Percentiles rank a stretch among this genome's conserved stretches.
Evolutionary conservation across 495 filamentous ascomycete genomes (phyloP).

Genomic region (Pyrenula massariospora): DNA sequence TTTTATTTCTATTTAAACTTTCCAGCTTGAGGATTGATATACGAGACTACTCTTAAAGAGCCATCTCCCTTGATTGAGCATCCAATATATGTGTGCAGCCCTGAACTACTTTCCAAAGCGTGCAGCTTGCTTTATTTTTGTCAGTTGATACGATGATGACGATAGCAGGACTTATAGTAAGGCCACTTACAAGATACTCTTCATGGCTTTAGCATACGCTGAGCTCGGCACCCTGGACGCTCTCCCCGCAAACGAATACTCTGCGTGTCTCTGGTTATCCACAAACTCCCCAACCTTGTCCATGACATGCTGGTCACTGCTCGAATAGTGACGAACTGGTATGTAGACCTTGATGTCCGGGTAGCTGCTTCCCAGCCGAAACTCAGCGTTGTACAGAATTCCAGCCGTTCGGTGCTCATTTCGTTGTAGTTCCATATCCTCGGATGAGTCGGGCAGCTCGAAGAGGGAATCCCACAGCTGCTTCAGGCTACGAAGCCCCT

Average conservation of each 20-base stretch:
- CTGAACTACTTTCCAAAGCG: not conserved
- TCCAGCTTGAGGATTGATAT: conserved; percentile 13
- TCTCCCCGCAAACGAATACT: too few species aligned
- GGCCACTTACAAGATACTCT: not conserved
- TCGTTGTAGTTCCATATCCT: conserved; percentile 4
- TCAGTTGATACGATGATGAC: not conserved
- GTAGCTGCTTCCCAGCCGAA: conserved; percentile 8
- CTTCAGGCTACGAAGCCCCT: conserved; percentile 2
- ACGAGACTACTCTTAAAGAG: conserved; percentile 12
- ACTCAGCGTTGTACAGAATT: conserved; percentile 23
- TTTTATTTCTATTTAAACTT: too few species aligned
- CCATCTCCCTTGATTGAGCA: conserved; percentile 10
- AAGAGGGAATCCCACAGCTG: conserved; percentile 7
- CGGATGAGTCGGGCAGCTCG: conserved; percentile 2
- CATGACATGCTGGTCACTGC: conserved; percentile 10
- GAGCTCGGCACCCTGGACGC: too few species aligned
- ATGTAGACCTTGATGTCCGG: conserved; percentile 23
- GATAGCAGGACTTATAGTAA: not conserved
- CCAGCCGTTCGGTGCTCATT: conserved; percentile 20
- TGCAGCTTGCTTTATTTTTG: not conserved
- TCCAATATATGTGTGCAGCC: conserved; percentile 12
- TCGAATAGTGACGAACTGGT: conserved; percentile 22
- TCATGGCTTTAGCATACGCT: not conserved
- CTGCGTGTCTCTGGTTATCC: not conserved
- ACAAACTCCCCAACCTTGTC: not conserved